Conservation (phyloP, 2,329 filamentous ascomycete genomes). For the Cytospora piceicola region DNA sequence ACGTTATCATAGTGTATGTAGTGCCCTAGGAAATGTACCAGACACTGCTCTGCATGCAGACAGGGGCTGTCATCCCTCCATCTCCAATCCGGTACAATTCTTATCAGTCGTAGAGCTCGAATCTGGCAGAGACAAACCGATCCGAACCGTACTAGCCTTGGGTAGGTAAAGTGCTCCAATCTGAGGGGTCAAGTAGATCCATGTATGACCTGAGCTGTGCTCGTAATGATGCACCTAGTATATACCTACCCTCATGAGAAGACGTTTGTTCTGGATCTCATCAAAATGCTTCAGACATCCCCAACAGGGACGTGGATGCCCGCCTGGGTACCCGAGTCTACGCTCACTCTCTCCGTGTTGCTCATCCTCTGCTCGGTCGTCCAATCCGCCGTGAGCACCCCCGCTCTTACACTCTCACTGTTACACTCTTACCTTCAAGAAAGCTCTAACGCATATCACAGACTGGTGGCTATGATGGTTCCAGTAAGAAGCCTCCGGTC, state of each 20-base stretch:
- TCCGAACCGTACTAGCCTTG: background rate
- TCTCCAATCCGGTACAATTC: background rate
- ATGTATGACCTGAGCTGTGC: too few relatives aligned
- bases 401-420: background rate
- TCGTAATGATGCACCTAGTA: too few relatives aligned
- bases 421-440: background rate
- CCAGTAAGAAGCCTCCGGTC: constrained; percentile 34
- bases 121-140: constrained; percentile 4
- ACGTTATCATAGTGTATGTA: too few relatives aligned
- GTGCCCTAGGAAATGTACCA: too few relatives aligned
- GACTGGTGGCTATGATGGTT: constrained; percentile 50
- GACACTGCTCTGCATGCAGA: background rate
- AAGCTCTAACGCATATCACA: constrained; percentile 35
- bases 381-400: constrained; percentile 45
- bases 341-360: constrained; percentile 43
- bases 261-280: background rate
- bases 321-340: constrained; percentile 51
- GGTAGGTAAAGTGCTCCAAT: background rate
- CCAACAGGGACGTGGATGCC: constrained; percentile 51
- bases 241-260: background rate
- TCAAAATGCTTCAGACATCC: constrained; percentile 41
- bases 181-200: too few relatives aligned
- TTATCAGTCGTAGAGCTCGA: constrained; percentile 11
- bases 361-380: constrained; percentile 50
- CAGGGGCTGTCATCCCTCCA: background rate